A percentile compares a stretch with the other conserved stretches of the same genome.
Evolutionary conservation across 129 eudicot species (phyloP).

Genomic region (Smallanthus sonchifolius): DNA sequence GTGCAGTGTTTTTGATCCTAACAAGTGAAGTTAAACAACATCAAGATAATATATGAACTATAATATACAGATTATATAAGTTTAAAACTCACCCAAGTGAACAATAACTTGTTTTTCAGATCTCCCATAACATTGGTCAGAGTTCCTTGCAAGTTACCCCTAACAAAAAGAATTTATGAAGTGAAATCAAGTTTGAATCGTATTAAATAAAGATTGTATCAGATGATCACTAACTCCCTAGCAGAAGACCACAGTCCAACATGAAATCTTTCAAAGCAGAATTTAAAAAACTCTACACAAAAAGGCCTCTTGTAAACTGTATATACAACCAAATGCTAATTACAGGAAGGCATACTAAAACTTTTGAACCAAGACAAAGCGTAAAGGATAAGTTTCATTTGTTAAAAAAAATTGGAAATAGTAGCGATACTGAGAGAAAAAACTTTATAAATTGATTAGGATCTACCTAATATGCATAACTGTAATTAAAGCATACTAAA

Average conservation of each 20-base stretch:
- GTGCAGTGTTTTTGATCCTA: slow-evolving; percentile 60
- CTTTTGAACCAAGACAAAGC: too few relatives aligned
- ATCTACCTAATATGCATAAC: too few relatives aligned
- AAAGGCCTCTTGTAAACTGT: slow-evolving; percentile 62
- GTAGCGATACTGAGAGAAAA: too few relatives aligned
- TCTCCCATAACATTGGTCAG: slow-evolving; percentile 34
- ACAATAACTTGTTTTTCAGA: slow-evolving; percentile 35
- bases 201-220: background rate
- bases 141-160: slow-evolving; percentile 43
- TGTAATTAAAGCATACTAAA: too few relatives aligned
- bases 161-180: background rate
- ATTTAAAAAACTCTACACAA: slow-evolving; percentile 48
- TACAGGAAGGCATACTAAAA: background rate
- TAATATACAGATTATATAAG: background rate
- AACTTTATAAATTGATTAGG: too few relatives aligned
- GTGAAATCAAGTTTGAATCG: background rate
- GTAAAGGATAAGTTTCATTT: too few relatives aligned
- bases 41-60: background rate
- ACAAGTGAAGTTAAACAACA: background rate
- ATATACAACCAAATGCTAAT: background rate
- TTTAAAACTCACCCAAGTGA: slow-evolving; percentile 56
- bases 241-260: slow-evolving; percentile 68
- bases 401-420: too few relatives aligned
- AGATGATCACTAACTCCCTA: slow-evolving; percentile 34
- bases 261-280: slow-evolving; percentile 61